phyloP scores from a whole-genome alignment of 176 grass and related monocot genomes.

The Carex pumila region DNA sequence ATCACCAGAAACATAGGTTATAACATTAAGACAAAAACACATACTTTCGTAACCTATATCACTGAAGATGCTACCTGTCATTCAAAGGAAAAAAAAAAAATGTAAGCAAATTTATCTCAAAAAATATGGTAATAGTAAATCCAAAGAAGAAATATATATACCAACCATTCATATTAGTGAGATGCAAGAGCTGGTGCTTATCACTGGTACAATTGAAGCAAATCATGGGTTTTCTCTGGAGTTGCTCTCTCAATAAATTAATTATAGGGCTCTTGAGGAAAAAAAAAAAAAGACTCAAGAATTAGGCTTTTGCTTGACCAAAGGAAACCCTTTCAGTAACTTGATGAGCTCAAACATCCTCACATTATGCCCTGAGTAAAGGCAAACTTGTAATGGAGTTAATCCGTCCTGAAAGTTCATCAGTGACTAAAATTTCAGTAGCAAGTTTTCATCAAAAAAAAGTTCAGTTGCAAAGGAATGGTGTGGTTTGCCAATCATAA shows the following conservation, averaged over 20 bases:
- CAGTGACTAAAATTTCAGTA: neutral
- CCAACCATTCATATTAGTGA: neutral
- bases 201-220: neutral
- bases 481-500: neutral
- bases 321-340: conserved; percentile 55
- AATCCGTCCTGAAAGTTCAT: conserved; percentile 62
- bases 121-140: neutral
- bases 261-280: neutral
- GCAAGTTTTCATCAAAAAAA: neutral
- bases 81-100: neutral
- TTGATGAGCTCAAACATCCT: conserved; percentile 78
- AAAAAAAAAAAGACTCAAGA: neutral
- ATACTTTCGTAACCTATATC: neutral
- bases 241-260: neutral
- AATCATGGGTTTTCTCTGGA: neutral
- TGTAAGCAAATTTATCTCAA: neutral
- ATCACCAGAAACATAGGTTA: neutral
- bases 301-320: conserved; percentile 27
- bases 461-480: neutral
- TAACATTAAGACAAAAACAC: neutral
- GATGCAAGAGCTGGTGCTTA: neutral
- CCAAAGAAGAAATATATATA: neutral
- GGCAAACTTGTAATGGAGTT: conserved; percentile 71
- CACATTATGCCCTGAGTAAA: conserved; percentile 47
- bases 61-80: conserved; percentile 1